Percentiles rank a stretch among this genome's conserved stretches.
Conservation (phyloP, 2,329 filamentous ascomycete genomes). For the Ophiognomonia clavigignenti-juglandacearum region DNA sequence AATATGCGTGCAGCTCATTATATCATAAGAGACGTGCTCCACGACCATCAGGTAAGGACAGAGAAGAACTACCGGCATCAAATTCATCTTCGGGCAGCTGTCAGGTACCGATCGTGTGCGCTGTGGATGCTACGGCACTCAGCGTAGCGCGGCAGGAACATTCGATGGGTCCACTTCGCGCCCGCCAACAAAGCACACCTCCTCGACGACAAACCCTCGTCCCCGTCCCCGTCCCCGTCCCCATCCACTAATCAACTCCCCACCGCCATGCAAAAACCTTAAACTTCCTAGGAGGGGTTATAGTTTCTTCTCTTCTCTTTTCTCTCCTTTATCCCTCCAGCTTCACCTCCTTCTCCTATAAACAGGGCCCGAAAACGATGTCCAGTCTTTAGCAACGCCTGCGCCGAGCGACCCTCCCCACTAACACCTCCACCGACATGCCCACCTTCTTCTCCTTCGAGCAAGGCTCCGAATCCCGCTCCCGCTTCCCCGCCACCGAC, state of each 20-base stretch:
- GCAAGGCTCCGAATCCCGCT: constrained; percentile 56
- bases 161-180: not conserved
- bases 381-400: constrained; percentile 13
- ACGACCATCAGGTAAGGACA: too few species aligned
- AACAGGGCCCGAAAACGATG: too few species aligned
- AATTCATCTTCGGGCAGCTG: not conserved
- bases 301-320: not conserved
- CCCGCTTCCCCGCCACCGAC: constrained; percentile 41
- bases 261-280: not conserved
- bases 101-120: too few species aligned
- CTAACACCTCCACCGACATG: constrained; percentile 35
- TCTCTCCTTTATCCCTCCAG: not conserved
- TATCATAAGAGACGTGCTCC: too few species aligned
- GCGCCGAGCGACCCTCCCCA: constrained; percentile 9
- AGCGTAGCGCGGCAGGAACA: not conserved
- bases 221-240: too few species aligned
- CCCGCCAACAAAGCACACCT: not conserved
- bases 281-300: not conserved
- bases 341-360: not conserved
- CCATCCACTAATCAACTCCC: not conserved
- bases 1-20: too few species aligned
- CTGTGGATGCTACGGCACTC: too few species aligned
- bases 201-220: not conserved
- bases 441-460: constrained; percentile 65
- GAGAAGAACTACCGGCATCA: not conserved